Conservation (phyloP, 305 asterid genomes). For the Solanum hybrid region DNA sequence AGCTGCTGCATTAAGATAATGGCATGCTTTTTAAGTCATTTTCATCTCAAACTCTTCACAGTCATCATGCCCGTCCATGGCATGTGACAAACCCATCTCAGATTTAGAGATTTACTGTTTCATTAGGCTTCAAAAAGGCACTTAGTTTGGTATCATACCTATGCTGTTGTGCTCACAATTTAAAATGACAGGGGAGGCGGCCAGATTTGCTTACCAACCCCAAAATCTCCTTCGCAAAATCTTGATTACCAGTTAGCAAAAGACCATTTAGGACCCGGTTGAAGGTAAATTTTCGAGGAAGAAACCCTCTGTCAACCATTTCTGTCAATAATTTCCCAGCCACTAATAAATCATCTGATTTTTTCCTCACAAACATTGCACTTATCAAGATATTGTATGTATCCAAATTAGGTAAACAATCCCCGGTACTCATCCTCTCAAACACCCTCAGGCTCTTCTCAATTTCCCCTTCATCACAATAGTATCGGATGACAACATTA, state of each 20-base stretch:
- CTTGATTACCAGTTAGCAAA: slow-evolving; percentile 84
- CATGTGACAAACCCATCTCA: background rate
- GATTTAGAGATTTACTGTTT: background rate
- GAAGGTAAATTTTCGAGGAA: slow-evolving; percentile 68
- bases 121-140: background rate
- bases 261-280: slow-evolving; percentile 82
- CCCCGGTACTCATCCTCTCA: slow-evolving; percentile 48
- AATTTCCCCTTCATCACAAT: slow-evolving; percentile 73
- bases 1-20: background rate
- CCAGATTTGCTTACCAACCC: slow-evolving; percentile 46
- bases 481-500: slow-evolving; percentile 65
- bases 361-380: slow-evolving; percentile 76
- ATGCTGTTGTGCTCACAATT: slow-evolving; percentile 26
- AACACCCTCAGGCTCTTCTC: slow-evolving; percentile 64
- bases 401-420: slow-evolving; percentile 75
- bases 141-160: background rate
- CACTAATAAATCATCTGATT: slow-evolving; percentile 56
- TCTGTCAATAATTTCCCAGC: slow-evolving; percentile 79
- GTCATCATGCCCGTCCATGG: background rate
- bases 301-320: slow-evolving; percentile 73
- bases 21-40: background rate
- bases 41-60: background rate
- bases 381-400: slow-evolving; percentile 74
- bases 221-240: slow-evolving; percentile 63
- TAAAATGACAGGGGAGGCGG: slow-evolving; percentile 48